A percentile compares a stretch with the other conserved stretches of the same genome.
phyloP scores from a whole-genome alignment of 2,329 filamentous ascomycete genomes.

The Fusarium chaquense region DNA sequence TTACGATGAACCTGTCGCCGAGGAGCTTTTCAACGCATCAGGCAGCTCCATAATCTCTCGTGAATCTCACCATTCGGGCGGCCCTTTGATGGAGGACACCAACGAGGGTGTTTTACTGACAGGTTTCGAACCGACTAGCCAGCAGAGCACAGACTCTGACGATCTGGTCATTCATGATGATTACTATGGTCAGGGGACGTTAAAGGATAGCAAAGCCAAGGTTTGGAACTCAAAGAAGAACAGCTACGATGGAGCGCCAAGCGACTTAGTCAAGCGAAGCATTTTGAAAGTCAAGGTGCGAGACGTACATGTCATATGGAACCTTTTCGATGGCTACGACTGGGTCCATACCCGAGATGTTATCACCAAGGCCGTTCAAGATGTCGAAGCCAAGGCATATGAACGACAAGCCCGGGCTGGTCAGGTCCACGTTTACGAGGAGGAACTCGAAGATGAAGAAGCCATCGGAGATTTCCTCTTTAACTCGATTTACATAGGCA shows the following conservation, averaged over 20 bases:
- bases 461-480: constrained; percentile 96
- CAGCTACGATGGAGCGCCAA: constrained; percentile 75
- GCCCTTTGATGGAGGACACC: constrained; percentile 52
- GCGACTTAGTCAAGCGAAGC: constrained; percentile 70
- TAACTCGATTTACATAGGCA: constrained; percentile 98
- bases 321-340: constrained; percentile 97
- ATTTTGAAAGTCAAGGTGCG: constrained; percentile 83
- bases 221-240: constrained; percentile 85
- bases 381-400: constrained; percentile 84
- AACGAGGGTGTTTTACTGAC: constrained; percentile 54
- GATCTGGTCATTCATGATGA: constrained; percentile 81
- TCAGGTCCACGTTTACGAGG: constrained; percentile 70
- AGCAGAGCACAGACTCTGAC: constrained; percentile 64
- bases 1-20: constrained; percentile 58
- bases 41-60: constrained; percentile 50
- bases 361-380: constrained; percentile 88
- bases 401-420: constrained; percentile 74
- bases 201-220: constrained; percentile 75
- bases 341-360: constrained; percentile 89
- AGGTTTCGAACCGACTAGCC: constrained; percentile 48
- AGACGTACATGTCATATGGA: constrained; percentile 96
- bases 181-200: constrained; percentile 76
- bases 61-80: constrained; percentile 16
- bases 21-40: constrained; percentile 64
- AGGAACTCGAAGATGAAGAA: constrained; percentile 82